Evolutionary conservation across 73 alveolate genomes (phyloP), one percentile per base, ranked within the genome.

Genomic region (Uronychia binucleata): DNA sequence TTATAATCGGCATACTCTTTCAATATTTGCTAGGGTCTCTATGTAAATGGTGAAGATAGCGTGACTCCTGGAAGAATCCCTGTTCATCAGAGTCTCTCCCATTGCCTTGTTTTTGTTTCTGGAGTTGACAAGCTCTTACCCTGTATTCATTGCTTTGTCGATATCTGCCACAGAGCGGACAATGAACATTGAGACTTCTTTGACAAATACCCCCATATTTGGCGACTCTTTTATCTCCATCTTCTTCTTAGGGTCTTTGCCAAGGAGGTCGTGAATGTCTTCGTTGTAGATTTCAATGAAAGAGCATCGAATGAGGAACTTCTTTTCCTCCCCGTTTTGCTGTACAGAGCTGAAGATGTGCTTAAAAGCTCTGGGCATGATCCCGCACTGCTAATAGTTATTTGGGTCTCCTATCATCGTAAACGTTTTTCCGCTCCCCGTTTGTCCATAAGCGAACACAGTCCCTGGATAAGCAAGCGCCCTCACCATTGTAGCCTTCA

Each of bases 271-370:
- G 58, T 99, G 78, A 57, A 98, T 97, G 84, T 98, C 97, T 96
- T 98, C 99, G 79, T 97, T 97, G 86, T 98, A 98, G 33, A 98
- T 97, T 86, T 98, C 99, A 30, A 95, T 90, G 91, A 92, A 98
- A 33, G 99, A 94, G 81, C 98, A 95, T 85, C 99, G 77, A 0
- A 98, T 97, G 59, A 97, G 88, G 87, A 95, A 97, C 78, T 89
- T 87, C 82, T 88, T 91, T 27, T 90, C 81, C 81, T 94, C 91
- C 77, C 46, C 85, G 26, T 81, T 35, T 31, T 30, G 74, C 28
- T 34, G 58, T 79, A 79, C 91, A 58, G 84, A 78, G 0, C 94
- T 93, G 89, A 96, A 96, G 35, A 96, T 93, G 81, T 97, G 99
- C 30, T 88, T 93, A 85, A 98, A 96, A 28, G 99, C 97, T 90